Percentiles rank a stretch among this genome's conserved stretches.
Conservation (phyloP, 768 basidiomycete species). For the Boletus speciosus region DNA sequence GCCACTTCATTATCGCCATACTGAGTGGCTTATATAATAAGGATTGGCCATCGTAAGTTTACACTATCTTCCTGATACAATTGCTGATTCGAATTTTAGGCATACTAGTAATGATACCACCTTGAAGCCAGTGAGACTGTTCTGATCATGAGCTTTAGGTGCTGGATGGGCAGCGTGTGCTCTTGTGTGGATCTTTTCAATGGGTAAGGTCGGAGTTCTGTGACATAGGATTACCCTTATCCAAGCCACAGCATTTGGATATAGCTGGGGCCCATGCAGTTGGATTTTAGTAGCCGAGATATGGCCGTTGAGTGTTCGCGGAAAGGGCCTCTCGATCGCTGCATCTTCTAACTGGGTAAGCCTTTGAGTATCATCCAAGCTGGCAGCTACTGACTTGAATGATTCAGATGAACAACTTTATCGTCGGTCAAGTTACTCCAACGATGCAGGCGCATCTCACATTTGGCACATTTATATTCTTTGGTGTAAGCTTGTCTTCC, state of each 20-base stretch:
- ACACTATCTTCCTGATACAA: not conserved
- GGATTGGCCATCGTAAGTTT: conserved; percentile 47
- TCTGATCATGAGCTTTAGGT: conserved; percentile 29
- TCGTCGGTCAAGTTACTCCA: conserved; percentile 55
- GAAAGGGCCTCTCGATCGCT: conserved; percentile 73
- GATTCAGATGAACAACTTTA: conserved; percentile 72
- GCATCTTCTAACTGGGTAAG: conserved; percentile 73
- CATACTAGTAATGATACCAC: conserved; percentile 1
- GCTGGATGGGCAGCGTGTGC: conserved; percentile 73
- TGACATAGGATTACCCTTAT: not conserved
- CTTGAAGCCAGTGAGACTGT: not conserved
- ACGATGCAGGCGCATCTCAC: conserved; percentile 62
- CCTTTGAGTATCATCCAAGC: not conserved
- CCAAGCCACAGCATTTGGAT: conserved; percentile 52
- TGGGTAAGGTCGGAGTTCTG: conserved; percentile 37
- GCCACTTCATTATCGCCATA: conserved; percentile 68
- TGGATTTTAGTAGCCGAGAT: conserved; percentile 80
- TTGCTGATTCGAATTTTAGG: not conserved
- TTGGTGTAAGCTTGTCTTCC: conserved; percentile 46
- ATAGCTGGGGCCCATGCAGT: conserved; percentile 75
- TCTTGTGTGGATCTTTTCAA: conserved; percentile 73
- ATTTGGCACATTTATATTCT: conserved; percentile 76
- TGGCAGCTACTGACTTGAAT: not conserved
- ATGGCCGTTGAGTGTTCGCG: conserved; percentile 67
- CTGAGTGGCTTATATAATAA: conserved; percentile 57